Evolutionary conservation across 176 grass and related monocot species (phyloP).

Genomic region (Rhynchospora breviuscula): DNA sequence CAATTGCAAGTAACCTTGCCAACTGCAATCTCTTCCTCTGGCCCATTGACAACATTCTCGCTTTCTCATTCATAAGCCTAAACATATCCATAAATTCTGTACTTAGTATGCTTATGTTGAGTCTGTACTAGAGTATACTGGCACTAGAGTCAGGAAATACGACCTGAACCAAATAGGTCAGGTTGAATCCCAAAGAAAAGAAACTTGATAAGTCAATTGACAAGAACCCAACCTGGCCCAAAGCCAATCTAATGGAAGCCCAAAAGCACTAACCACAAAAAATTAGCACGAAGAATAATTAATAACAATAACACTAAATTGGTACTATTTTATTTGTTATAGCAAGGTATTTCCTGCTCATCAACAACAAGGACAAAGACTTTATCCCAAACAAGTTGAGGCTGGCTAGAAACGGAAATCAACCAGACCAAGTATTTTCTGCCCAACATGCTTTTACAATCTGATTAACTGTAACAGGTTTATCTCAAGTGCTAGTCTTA

Average conservation of each 20-base stretch:
- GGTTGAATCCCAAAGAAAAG: neutral
- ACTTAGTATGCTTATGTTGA: slow-evolving; percentile 2
- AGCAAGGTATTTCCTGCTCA: neutral
- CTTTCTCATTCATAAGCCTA: slow-evolving; percentile 81
- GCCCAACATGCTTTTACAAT: no score
- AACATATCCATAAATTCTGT: neutral
- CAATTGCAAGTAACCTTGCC: slow-evolving; percentile 66
- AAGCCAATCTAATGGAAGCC: neutral
- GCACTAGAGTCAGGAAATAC: neutral
- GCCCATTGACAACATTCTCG: slow-evolving; percentile 93
- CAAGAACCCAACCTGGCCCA: neutral
- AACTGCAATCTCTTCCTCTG: slow-evolving; percentile 86
- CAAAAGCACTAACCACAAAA: neutral
- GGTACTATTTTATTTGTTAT: neutral
- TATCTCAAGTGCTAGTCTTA: neutral
- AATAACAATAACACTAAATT: neutral
- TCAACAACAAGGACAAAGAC: no score
- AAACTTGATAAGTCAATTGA: neutral
- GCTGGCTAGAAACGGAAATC: no score
- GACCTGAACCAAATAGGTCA: neutral
- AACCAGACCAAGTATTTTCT: no score
- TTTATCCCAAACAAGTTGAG: no score
- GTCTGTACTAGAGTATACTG: neutral
- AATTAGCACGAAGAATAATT: neutral
- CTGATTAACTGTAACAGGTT: neutral